phyloP scores from a whole-genome alignment of 2,329 filamentous ascomycete species.

The Aspergillus pseudoglaucus region DNA sequence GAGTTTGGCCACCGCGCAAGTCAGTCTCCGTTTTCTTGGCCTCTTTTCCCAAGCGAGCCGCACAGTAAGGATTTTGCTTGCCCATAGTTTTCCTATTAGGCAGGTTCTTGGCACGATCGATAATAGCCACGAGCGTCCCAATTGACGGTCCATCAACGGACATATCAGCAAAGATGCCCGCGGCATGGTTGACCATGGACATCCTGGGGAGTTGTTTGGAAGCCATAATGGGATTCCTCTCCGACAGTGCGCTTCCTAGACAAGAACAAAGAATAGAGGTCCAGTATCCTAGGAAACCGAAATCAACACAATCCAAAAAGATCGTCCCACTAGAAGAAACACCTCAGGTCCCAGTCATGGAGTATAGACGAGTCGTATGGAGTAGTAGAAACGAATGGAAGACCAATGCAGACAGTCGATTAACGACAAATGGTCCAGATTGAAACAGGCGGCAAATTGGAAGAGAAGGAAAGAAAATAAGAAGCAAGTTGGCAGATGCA shows the following conservation, averaged over 20 bases:
- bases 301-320: background rate
- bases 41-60: slow-evolving; percentile 87
- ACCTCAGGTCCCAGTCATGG: background rate
- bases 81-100: slow-evolving; percentile 96
- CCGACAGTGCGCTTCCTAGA: background rate
- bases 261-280: background rate
- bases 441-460: background rate
- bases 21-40: slow-evolving; percentile 96
- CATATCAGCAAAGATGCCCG: slow-evolving; percentile 92
- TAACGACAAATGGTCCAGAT: background rate
- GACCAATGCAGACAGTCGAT: background rate
- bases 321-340: background rate
- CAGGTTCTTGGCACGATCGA: slow-evolving; percentile 93
- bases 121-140: slow-evolving; percentile 82
- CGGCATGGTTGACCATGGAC: slow-evolving; percentile 66
- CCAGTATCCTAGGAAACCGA: too few species aligned
- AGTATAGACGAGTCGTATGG: background rate
- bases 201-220: slow-evolving; percentile 47
- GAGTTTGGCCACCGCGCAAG: slow-evolving; percentile 88
- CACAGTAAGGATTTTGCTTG: slow-evolving; percentile 97
- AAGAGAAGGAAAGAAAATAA: slow-evolving; percentile 2
- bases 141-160: slow-evolving; percentile 87
- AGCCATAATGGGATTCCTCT: background rate
- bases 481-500: slow-evolving; percentile 1
- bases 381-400: background rate